Evolutionary conservation across 2,329 filamentous ascomycete species (phyloP).

Genomic region (Alternaria incomplexa): DNA sequence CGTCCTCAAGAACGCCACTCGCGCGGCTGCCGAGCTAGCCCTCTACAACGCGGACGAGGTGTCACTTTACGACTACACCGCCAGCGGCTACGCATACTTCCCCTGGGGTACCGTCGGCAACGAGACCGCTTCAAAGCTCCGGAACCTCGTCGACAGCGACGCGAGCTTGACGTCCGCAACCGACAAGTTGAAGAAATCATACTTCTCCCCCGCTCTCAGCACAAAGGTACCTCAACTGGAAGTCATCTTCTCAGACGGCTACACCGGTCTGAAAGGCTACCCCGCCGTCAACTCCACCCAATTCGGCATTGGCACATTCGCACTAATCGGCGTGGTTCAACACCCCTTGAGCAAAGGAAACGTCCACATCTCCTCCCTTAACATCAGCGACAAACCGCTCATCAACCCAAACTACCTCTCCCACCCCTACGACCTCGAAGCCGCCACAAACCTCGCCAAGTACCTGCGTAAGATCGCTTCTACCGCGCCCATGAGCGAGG

Average conservation of each 20-base stretch:
- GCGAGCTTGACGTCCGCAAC: constrained; percentile 16
- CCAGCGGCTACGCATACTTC: constrained; percentile 50
- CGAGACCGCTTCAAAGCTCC: constrained; percentile 37
- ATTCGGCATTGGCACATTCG: constrained; percentile 38
- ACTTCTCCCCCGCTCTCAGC: constrained; percentile 43
- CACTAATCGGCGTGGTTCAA: constrained; percentile 44
- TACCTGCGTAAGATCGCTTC: constrained; percentile 38
- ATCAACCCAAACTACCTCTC: constrained; percentile 41
- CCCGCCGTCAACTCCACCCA: constrained; percentile 31
- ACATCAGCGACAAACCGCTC: constrained; percentile 28
- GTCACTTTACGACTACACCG: constrained; percentile 51
- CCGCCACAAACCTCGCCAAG: constrained; percentile 23
- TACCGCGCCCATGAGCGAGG: constrained; percentile 30
- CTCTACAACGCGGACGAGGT: constrained; percentile 42
- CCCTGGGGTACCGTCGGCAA: constrained; percentile 51
- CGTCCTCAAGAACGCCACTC: constrained; percentile 32
- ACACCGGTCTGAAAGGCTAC: constrained; percentile 51
- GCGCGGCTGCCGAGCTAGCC: constrained; percentile 49
- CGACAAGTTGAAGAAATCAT: constrained; percentile 30
- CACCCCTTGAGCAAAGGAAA: constrained; percentile 43
- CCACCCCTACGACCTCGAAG: constrained; percentile 35
- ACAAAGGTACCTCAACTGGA: constrained; percentile 51
- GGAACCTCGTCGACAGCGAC: constrained; percentile 40
- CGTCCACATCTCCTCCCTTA: constrained; percentile 31
- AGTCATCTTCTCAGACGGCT: constrained; percentile 55